These are phyloP conservation scores for Ustulina deusta DNA, from an alignment of 2,329 filamentous ascomycete species.

Conservation along the genomic window DNA sequence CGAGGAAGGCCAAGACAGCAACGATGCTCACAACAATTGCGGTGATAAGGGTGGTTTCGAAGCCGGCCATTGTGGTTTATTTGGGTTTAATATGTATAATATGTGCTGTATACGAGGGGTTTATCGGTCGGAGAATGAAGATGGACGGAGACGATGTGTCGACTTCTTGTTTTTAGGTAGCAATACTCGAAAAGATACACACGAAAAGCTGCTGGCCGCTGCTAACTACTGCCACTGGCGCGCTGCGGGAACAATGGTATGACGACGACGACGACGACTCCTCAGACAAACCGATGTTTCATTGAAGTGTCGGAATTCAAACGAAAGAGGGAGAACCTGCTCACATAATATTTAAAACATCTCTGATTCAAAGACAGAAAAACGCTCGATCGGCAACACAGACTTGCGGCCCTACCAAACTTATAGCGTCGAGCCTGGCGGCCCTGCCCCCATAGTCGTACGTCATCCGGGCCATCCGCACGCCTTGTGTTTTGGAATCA, in stretches of 20 bases:
- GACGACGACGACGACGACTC: background rate
- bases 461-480: slow-evolving; percentile 35
- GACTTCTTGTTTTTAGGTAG: background rate
- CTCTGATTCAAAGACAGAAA: background rate
- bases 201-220: slow-evolving; percentile 3
- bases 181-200: background rate
- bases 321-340: slow-evolving; percentile 19
- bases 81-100: slow-evolving; percentile 6
- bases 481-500: slow-evolving; percentile 28
- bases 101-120: slow-evolving; percentile 14
- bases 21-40: slow-evolving; percentile 38
- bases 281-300: slow-evolving; percentile 10
- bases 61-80: slow-evolving; percentile 31
- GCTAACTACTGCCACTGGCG: background rate
- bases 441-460: slow-evolving; percentile 4
- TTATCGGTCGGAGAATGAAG: background rate
- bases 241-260: background rate
- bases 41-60: slow-evolving; percentile 31
- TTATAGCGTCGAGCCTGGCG: slow-evolving; percentile 20
- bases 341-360: slow-evolving; percentile 22
- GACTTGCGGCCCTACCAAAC: slow-evolving; percentile 17
- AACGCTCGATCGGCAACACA: background rate
- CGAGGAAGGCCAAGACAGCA: slow-evolving; percentile 35
- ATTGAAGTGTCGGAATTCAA: slow-evolving; percentile 10
- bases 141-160: background rate